Percentiles rank a stretch among this genome's conserved stretches.
These are phyloP conservation scores for Mortierella claussenii DNA, from an alignment of 192 early-diverging fungal species.

Conservation along the genomic window DNA sequence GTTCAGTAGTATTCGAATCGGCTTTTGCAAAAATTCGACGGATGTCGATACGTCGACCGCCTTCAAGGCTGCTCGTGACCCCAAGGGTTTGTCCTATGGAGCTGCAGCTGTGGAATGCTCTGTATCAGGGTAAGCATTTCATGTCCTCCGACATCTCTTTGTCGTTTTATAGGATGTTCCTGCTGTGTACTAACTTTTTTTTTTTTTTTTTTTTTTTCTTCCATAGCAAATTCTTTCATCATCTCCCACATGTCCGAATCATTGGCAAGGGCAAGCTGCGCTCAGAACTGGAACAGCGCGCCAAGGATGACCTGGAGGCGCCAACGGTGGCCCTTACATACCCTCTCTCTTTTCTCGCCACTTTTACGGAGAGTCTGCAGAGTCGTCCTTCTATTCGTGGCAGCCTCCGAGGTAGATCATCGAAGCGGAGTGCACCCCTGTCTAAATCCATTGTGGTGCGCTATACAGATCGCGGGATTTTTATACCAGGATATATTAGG, in stretches of 20 bases:
- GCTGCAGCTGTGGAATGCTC: conserved; percentile 54
- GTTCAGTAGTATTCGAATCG: conserved; percentile 49
- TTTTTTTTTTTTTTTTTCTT: background rate
- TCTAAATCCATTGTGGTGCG: conserved; percentile 49
- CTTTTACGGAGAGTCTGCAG: conserved; percentile 46
- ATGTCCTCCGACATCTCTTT: background rate
- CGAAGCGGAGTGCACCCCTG: conserved; percentile 25
- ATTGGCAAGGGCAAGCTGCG: conserved; percentile 16
- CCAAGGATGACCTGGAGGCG: conserved; percentile 23
- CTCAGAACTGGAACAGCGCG: conserved; percentile 23
- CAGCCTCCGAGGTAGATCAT: conserved; percentile 19
- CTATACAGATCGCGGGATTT: conserved; percentile 43
- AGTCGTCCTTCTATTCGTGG: conserved; percentile 50
- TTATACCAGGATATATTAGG: conserved; percentile 48
- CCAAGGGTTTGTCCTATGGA: conserved; percentile 29
- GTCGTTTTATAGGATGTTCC: background rate
- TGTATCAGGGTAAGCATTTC: conserved; percentile 54
- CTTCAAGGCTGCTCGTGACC: conserved; percentile 30
- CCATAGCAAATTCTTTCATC: conserved; percentile 48
- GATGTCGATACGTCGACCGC: conserved; percentile 28
- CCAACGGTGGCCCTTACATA: conserved; percentile 17
- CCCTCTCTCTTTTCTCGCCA: conserved; percentile 40
- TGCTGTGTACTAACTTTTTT: background rate
- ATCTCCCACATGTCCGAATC: conserved; percentile 34
- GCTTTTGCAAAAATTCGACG: conserved; percentile 51